A percentile compares a stretch with the other conserved stretches of the same genome.
Conservation (phyloP, 805 yeast species). For the Wickerhamiella azymoides region DNA sequence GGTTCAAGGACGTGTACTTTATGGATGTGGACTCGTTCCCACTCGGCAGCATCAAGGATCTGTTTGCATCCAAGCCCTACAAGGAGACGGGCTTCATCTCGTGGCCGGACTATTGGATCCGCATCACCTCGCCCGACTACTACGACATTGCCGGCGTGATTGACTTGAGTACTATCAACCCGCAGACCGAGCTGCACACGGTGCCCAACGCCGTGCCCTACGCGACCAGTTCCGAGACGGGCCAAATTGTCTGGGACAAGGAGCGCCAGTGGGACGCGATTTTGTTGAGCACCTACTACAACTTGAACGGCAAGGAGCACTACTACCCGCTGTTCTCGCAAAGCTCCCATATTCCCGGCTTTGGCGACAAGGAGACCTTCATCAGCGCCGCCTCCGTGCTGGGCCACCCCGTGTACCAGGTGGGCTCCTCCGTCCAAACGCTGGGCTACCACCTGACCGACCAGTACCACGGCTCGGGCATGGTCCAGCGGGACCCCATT, state of each 20-base stretch:
- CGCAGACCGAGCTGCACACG: slow-evolving; percentile 20
- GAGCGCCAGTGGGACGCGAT: slow-evolving; percentile 42
- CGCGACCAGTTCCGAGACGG: slow-evolving; percentile 51
- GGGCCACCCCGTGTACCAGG: slow-evolving; percentile 43
- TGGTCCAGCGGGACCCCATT: slow-evolving; percentile 64
- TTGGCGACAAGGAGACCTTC: slow-evolving; percentile 71
- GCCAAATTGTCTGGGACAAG: slow-evolving; percentile 49
- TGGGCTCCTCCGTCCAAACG: slow-evolving; percentile 27
- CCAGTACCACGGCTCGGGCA: slow-evolving; percentile 22
- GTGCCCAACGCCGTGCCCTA: slow-evolving; percentile 55
- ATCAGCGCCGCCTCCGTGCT: slow-evolving; percentile 57
- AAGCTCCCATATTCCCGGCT: slow-evolving; percentile 47
- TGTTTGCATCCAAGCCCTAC: slow-evolving; percentile 49
- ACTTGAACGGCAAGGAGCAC: slow-evolving; percentile 45
- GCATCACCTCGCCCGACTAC: slow-evolving; percentile 62
- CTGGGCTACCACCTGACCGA: slow-evolving; percentile 27
- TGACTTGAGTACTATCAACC: neutral
- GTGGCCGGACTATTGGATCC: slow-evolving; percentile 86
- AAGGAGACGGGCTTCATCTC: slow-evolving; percentile 36
- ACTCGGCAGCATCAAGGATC: slow-evolving; percentile 43
- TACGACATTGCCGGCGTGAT: slow-evolving; percentile 51
- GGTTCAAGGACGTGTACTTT: slow-evolving; percentile 56
- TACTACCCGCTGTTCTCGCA: slow-evolving; percentile 48
- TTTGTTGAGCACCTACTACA: slow-evolving; percentile 49
- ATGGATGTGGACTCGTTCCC: slow-evolving; percentile 71